Percentiles rank a stretch among this genome's conserved stretches.
phyloP scores from a whole-genome alignment of 1,284 basidiomycete species.

The Grifola frondosa region DNA sequence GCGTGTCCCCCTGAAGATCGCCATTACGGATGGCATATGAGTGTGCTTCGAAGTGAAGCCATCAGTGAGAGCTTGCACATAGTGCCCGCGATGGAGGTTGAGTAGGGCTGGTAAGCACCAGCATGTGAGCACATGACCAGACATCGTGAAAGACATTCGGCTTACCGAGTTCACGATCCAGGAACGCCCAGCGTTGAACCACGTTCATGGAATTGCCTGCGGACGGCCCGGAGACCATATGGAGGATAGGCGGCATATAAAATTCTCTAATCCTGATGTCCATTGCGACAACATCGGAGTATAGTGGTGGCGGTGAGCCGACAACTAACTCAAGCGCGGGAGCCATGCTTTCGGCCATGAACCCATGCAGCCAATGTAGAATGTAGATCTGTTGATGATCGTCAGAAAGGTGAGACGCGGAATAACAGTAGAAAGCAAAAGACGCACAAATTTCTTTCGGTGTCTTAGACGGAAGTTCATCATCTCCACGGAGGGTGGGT shows the following conservation, averaged over 20 bases:
- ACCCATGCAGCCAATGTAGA: slow-evolving; percentile 32
- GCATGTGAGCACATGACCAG: slow-evolving; percentile 5
- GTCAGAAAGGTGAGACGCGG: too few relatives aligned
- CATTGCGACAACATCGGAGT: slow-evolving; percentile 28
- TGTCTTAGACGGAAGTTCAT: slow-evolving; percentile 16
- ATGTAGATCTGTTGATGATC: slow-evolving; percentile 27
- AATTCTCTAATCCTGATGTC: slow-evolving; percentile 31
- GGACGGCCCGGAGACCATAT: slow-evolving; percentile 20
- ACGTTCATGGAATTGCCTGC: slow-evolving; percentile 25
- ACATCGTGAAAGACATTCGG: slow-evolving; percentile 10
- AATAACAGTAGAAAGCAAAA: slow-evolving; percentile 6
- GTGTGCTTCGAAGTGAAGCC: slow-evolving; percentile 58
- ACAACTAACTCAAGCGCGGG: slow-evolving; percentile 27
- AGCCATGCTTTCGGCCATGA: slow-evolving; percentile 28
- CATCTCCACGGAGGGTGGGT: slow-evolving; percentile 18
- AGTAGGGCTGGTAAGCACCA: slow-evolving; percentile 54
- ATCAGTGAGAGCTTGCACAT: slow-evolving; percentile 65
- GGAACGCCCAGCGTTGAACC: slow-evolving; percentile 34
- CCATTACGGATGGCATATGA: slow-evolving; percentile 62
- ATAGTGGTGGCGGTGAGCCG: slow-evolving; percentile 23
- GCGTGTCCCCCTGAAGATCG: slow-evolving; percentile 56
- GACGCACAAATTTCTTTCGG: slow-evolving; percentile 16
- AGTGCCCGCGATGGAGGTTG: slow-evolving; percentile 68
- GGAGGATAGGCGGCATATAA: slow-evolving; percentile 25
- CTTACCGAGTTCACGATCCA: slow-evolving; percentile 58